These are phyloP conservation scores for Megacollybia marginata DNA, from an alignment of 768 basidiomycete genomes.

Conservation along the genomic window DNA sequence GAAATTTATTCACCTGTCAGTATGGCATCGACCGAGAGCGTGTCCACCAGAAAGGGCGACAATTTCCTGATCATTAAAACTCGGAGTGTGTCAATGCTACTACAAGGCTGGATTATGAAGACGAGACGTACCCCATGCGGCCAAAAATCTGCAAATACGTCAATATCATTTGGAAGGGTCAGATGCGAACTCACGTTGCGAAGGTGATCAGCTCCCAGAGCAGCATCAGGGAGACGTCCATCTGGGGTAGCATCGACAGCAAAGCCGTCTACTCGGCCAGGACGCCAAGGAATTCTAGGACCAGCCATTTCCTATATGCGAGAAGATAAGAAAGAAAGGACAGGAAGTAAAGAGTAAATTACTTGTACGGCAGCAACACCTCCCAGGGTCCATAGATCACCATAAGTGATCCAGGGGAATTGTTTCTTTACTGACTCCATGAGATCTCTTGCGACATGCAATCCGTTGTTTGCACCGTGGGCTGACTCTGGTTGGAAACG, in stretches of 20 bases:
- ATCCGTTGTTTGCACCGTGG: slow-evolving; percentile 80
- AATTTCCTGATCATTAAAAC: slow-evolving; percentile 95
- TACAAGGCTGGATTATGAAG: not conserved
- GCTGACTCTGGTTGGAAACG: slow-evolving; percentile 85
- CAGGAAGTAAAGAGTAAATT: slow-evolving; percentile 3
- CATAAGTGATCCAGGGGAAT: slow-evolving; percentile 92
- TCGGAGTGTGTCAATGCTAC: slow-evolving; percentile 7
- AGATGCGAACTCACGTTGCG: slow-evolving; percentile 46
- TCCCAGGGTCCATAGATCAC: slow-evolving; percentile 93
- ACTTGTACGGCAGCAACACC: slow-evolving; percentile 86
- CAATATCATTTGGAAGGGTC: slow-evolving; percentile 2
- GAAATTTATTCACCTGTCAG: slow-evolving; percentile 45
- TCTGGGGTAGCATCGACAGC: slow-evolving; percentile 72
- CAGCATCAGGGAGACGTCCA: slow-evolving; percentile 83
- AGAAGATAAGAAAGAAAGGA: not conserved
- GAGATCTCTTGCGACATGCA: slow-evolving; percentile 69
- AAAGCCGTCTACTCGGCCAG: slow-evolving; percentile 87
- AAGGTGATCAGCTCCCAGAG: slow-evolving; percentile 79
- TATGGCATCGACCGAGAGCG: slow-evolving; percentile 92
- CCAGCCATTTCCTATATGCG: slow-evolving; percentile 86
- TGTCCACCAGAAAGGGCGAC: slow-evolving; percentile 93
- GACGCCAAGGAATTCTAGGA: slow-evolving; percentile 88
- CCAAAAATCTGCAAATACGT: slow-evolving; percentile 58
- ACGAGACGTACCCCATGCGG: slow-evolving; percentile 62
- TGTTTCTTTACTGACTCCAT: slow-evolving; percentile 86